Evolutionary conservation across 805 yeast genomes (phyloP), one percentile per base, ranked within the genome.

Genomic region (Myxozyma mucilagina): DNA sequence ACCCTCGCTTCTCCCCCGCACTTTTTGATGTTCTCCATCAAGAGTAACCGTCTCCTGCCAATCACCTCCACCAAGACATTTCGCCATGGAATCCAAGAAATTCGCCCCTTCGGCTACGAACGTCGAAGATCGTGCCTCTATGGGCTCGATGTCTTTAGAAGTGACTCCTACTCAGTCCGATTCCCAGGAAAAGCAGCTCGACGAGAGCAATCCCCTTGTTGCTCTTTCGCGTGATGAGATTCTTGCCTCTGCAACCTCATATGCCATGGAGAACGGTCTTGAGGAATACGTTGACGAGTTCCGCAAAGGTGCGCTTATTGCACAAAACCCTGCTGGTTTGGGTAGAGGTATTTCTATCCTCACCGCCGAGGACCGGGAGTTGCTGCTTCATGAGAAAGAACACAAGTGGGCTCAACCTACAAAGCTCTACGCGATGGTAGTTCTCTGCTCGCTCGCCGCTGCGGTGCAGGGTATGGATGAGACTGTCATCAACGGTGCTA

Each of bases 401-500:
- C 82, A 82, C 48, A 79, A 83, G 32, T 75, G 86, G 74, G 62
- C 70, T 29, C 87, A 77, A 52, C 76, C 77, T 8, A 55, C 56
- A 38, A 60, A 75, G 13, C 71, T 79, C 71, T 77, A 81, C 69
- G 68, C 76, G 72, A 79, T 82, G 20, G 80, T 83, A 72, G 80
- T 85, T 8, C 74, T 84, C 68, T 84, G 87, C 49, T 85, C 89
- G 2, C 76, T 85, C 78, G 84, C 88, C 52, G 83, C 84, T 16
- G 87, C 88, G 3, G 85, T 87, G 4, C 87, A 85, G 70, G 90
- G 90, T 56, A 84, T 84, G 88, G 90, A 86, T 71, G 88, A 86
- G 71, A 81, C 89, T 6, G 89, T 85, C 9, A 76, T 84, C 60
- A 85, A 86, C 64, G 90, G 90, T 41, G 90, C 90, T 24, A 82